A percentile compares a stretch with the other conserved stretches of the same genome.
Evolutionary conservation across 1,139 yeast species (phyloP).

Genomic region (Diutina catenulata): DNA sequence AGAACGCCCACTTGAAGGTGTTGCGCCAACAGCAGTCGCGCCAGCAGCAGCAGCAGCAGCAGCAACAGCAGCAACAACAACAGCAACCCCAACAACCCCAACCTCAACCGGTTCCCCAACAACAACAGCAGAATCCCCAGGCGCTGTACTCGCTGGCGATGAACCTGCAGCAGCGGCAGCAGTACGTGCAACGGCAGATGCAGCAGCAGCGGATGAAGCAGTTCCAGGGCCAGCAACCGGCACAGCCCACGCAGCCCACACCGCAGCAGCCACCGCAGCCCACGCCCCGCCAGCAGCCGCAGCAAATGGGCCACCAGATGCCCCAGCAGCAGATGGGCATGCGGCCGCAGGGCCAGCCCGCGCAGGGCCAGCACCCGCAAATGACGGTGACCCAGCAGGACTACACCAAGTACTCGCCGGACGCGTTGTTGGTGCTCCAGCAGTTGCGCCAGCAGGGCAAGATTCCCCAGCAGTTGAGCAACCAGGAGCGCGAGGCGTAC

Average conservation of each 20-base stretch:
- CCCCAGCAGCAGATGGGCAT: constrained; percentile 9
- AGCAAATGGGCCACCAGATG: constrained; percentile 5
- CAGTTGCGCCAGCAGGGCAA: constrained; percentile 30
- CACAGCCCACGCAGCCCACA: constrained; percentile 9
- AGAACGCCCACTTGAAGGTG: constrained; percentile 35
- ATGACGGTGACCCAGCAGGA: constrained; percentile 29
- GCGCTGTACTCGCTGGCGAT: background rate
- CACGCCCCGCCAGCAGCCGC: constrained; percentile 8
- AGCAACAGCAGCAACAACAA: constrained; percentile 7
- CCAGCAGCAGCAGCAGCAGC: constrained; percentile 17
- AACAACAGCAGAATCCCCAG: constrained; percentile 20
- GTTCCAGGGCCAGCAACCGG: constrained; percentile 9
- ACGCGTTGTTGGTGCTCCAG: constrained; percentile 27
- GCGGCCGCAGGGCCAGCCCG: constrained; percentile 6
- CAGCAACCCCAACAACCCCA: constrained; percentile 11
- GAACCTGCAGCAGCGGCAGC: constrained; percentile 9
- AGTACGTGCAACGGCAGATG: constrained; percentile 9
- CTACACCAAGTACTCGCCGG: constrained; percentile 27
- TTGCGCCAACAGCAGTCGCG: constrained; percentile 24
- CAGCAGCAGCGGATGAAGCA: constrained; percentile 8
- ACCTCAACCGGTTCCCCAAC: constrained; percentile 17
- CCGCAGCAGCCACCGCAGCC: constrained; percentile 5
- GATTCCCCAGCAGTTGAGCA: constrained; percentile 23
- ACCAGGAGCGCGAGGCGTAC: constrained; percentile 26
- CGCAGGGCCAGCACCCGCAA: constrained; percentile 8